phyloP scores from a whole-genome alignment of 495 filamentous ascomycete genomes.

The Talaromyces thailandensis region DNA sequence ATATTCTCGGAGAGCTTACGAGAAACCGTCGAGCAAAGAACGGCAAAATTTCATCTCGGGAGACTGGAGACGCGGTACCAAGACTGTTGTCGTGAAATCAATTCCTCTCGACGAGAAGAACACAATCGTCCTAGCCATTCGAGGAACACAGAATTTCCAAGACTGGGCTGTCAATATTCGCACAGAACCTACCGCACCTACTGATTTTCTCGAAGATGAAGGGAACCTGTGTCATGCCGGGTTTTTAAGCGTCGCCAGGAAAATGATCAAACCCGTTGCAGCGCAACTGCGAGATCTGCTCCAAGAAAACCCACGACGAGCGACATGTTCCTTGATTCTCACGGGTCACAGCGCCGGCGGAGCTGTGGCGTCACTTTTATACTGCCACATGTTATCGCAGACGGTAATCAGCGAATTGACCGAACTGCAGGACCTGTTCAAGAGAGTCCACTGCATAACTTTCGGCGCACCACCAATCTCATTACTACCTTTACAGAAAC shows the following conservation, averaged over 20 bases:
- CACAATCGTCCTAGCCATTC: constrained; percentile 70
- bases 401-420: constrained; percentile 55
- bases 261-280: constrained; percentile 67
- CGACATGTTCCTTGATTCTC: constrained; percentile 61
- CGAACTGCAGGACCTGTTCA: constrained; percentile 55
- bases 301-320: constrained; percentile 57
- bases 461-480: constrained; percentile 75
- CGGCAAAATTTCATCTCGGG: constrained; percentile 55
- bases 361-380: constrained; percentile 68
- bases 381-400: constrained; percentile 64
- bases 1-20: constrained; percentile 65
- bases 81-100: constrained; percentile 77
- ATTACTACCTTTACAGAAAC: constrained; percentile 55
- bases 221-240: constrained; percentile 70
- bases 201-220: constrained; percentile 64
- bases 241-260: constrained; percentile 63
- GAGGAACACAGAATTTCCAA: constrained; percentile 68
- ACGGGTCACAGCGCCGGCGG: constrained; percentile 81
- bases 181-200: constrained; percentile 50
- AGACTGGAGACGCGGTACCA: constrained; percentile 63
- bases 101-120: constrained; percentile 66
- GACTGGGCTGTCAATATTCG: constrained; percentile 80
- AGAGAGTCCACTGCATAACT: constrained; percentile 69
- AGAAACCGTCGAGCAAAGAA: constrained; percentile 48
- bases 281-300: constrained; percentile 56